Percentiles rank a stretch among this genome's conserved stretches.
Evolutionary conservation across 2,329 filamentous ascomycete species (phyloP).

Genomic region (Hymenoscyphus occultus): DNA sequence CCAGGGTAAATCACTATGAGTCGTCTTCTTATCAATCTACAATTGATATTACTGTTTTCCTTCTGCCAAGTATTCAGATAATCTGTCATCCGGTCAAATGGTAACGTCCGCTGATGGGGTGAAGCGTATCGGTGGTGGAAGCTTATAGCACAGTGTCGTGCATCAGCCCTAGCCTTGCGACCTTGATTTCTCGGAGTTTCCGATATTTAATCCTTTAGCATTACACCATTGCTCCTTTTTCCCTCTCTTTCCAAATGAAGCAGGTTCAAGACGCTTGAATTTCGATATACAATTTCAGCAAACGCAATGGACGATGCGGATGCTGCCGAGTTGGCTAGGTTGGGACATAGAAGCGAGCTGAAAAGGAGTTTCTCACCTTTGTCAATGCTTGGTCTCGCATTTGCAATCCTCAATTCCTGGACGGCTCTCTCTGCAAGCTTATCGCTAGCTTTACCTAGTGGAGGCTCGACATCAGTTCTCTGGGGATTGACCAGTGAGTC

Average conservation of each 20-base stretch:
- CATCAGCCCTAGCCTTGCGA: not conserved
- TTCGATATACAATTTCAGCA: not conserved
- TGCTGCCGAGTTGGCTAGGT: constrained; percentile 46
- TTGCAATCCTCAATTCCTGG: constrained; percentile 57
- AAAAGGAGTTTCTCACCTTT: constrained; percentile 54
- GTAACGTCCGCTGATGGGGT: not conserved
- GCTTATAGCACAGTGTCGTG: not conserved
- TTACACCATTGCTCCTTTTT: not conserved
- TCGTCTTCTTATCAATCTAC: not conserved
- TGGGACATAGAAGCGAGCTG: constrained; percentile 49
- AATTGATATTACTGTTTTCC: constrained; percentile 1
- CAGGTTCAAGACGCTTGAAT: not conserved
- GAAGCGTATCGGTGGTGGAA: not conserved
- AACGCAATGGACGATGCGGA: constrained; percentile 16
- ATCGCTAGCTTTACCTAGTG: constrained; percentile 61
- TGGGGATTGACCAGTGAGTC: constrained; percentile 62
- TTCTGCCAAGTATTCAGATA: not conserved
- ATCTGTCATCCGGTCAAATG: not conserved
- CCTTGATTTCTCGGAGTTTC: not conserved
- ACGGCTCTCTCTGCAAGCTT: constrained; percentile 47
- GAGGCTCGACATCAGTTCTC: constrained; percentile 67
- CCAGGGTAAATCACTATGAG: not conserved
- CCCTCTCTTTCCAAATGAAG: not conserved
- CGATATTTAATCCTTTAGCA: not conserved
- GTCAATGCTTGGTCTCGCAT: constrained; percentile 58